Evolutionary conservation across 1,284 basidiomycete species (phyloP), one percentile per base, ranked within the genome.

Genomic region (Ustilago xerochloae): DNA sequence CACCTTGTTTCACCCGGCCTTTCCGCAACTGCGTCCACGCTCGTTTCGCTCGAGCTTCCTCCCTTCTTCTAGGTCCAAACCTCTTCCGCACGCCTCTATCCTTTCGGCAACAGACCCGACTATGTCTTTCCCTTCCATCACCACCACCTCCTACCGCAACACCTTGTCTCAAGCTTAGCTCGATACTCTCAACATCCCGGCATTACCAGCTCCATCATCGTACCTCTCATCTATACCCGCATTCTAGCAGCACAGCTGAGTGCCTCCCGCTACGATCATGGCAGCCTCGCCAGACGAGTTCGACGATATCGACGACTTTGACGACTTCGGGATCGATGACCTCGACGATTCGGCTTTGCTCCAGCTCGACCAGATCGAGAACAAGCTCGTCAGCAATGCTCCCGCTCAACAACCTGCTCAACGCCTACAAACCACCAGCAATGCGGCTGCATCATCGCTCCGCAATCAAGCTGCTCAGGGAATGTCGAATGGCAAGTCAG

Each of bases 221-320:
- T 47, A 48, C 13, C 41, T 10, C 12, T 8, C 41, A 10, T 15
- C 26, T 5, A 13, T n/a, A 22, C 18, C 22, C n/a, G n/a, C n/a
- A n/a, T 24, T 41, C 24, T n/a, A 32, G 16, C 30, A 48, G 28
- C 16, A 48, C 22, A 26, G 9, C 46, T 48, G 29, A 10, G 15
- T 18, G 12, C 10, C 26, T 29, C 12, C 45, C 10, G 18, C 50
- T n/a, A 36, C 36, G 29, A 62, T 2, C 32, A 70, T 69, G 67
- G 22, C 52, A 9, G 43, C 46, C 10, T n/a, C 43, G 8, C 46
- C 57, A 18, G 67, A 67, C 47, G 67, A 77, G 43, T 62, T 72
- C 36, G 75, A 69, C 30, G 75, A 74, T 18, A 63, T 66, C 51
- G 77, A 78, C 55, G 63, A 69, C 29, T 62, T 76, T 26, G 70